Conservation (phyloP, 1,284 basidiomycete species). For the Testicularia cyperi region DNA sequence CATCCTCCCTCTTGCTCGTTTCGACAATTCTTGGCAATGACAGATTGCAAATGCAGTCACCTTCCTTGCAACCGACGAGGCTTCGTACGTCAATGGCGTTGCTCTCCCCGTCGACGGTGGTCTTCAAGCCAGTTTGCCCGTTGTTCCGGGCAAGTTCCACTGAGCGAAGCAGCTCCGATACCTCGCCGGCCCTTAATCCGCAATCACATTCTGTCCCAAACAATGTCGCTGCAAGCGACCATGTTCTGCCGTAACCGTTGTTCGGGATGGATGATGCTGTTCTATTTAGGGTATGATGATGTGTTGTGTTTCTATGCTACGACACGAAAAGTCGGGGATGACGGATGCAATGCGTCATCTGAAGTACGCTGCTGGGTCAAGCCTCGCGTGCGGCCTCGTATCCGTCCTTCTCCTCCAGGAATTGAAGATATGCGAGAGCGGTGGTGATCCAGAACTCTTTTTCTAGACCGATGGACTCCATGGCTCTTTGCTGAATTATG, state of each 20-base stretch:
- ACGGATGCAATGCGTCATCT: background rate
- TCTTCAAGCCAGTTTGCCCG: slow-evolving; percentile 72
- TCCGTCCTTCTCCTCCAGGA: slow-evolving; percentile 44
- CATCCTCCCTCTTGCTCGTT: no score
- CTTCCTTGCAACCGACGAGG: slow-evolving; percentile 82
- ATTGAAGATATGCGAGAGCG: slow-evolving; percentile 48
- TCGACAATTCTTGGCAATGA: no score
- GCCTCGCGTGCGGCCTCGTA: slow-evolving; percentile 28
- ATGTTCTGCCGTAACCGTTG: no score
- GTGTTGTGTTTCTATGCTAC: slow-evolving; percentile 1
- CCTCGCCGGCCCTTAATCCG: no score
- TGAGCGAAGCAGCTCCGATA: slow-evolving; percentile 10
- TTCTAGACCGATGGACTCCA: slow-evolving; percentile 41
- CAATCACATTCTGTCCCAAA: no score
- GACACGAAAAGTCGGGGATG: no score
- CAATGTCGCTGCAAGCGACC: no score
- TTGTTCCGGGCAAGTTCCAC: slow-evolving; percentile 67
- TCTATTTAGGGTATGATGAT: background rate
- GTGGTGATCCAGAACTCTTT: slow-evolving; percentile 46
- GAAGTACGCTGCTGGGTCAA: background rate
- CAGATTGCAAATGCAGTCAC: slow-evolving; percentile 79
- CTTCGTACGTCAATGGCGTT: slow-evolving; percentile 86
- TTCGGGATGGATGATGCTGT: background rate
- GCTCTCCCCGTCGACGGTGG: slow-evolving; percentile 85
- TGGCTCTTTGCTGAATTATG: slow-evolving; percentile 34